Conservation (phyloP, 768 basidiomycete genomes). For the Psilocybe cubensis region DNA sequence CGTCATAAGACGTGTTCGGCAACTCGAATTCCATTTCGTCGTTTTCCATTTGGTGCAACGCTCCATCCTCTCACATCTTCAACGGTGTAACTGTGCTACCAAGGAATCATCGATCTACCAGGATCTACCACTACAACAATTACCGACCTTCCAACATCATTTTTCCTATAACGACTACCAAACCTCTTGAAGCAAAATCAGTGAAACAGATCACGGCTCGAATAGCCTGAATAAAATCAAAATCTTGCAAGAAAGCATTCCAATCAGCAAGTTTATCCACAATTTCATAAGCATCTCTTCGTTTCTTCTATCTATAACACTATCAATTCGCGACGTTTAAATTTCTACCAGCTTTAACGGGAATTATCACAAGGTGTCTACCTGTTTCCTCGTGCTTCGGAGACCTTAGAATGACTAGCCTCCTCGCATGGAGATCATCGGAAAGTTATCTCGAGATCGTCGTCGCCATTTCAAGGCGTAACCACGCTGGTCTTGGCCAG, state of each 20-base stretch:
- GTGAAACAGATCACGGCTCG: no score
- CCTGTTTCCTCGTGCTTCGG: neutral
- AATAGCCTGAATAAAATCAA: no score
- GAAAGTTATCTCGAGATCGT: neutral
- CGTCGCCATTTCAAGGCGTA: neutral
- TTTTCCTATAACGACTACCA: no score
- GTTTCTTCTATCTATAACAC: no score
- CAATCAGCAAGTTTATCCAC: no score
- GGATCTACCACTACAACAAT: no score
- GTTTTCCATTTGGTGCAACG: neutral
- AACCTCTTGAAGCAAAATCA: no score
- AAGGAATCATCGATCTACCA: neutral
- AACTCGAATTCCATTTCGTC: neutral
- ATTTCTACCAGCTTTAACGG: no score
- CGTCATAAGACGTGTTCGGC: neutral
- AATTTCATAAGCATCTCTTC: no score
- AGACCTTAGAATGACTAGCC: neutral
- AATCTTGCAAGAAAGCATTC: no score
- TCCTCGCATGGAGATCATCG: neutral
- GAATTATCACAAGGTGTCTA: neutral
- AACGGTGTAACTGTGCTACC: neutral
- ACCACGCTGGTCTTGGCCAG: constrained; percentile 1
- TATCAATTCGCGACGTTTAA: no score
- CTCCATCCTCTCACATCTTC: neutral
- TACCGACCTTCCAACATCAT: no score